phyloP scores from a whole-genome alignment of 305 asterid species.

The Rubia balearica region DNA sequence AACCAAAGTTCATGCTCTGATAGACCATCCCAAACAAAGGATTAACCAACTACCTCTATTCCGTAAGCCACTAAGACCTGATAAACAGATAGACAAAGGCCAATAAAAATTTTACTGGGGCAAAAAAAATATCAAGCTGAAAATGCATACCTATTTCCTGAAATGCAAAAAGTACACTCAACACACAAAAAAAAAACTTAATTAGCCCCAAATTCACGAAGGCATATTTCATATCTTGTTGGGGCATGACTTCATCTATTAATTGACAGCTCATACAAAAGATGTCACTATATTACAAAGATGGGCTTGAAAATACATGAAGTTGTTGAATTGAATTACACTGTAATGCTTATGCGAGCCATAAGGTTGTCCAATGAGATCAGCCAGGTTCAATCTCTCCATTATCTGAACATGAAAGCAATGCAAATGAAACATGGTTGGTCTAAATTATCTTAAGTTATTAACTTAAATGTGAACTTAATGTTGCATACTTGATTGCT shows the following conservation, averaged over 20 bases:
- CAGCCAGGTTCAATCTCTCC: constrained; percentile 65
- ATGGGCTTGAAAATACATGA: neutral
- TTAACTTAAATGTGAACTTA: constrained; percentile 11
- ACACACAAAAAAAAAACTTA: neutral
- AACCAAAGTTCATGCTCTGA: neutral
- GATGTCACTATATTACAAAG: neutral
- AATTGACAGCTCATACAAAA: neutral
- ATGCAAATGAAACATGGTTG: constrained; percentile 15
- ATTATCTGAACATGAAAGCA: constrained; percentile 54
- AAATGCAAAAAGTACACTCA: neutral
- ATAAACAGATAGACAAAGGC: neutral
- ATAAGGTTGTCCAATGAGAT: constrained; percentile 76
- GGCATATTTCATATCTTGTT: neutral
- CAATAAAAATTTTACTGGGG: neutral
- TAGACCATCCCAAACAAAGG: neutral
- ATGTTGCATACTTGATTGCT: constrained; percentile 50
- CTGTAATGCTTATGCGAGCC: constrained; percentile 84
- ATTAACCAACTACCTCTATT: neutral
- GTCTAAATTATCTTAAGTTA: constrained; percentile 12
- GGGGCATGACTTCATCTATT: neutral
- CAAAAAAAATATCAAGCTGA: neutral
- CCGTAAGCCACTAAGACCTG: neutral
- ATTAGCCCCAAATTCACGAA: neutral
- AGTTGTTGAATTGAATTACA: constrained; percentile 29
- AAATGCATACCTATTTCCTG: neutral